Evolutionary conservation across 1,139 yeast species (phyloP), one percentile per base, ranked within the genome.

Genomic region (Geotrichum cucujoidarum): DNA sequence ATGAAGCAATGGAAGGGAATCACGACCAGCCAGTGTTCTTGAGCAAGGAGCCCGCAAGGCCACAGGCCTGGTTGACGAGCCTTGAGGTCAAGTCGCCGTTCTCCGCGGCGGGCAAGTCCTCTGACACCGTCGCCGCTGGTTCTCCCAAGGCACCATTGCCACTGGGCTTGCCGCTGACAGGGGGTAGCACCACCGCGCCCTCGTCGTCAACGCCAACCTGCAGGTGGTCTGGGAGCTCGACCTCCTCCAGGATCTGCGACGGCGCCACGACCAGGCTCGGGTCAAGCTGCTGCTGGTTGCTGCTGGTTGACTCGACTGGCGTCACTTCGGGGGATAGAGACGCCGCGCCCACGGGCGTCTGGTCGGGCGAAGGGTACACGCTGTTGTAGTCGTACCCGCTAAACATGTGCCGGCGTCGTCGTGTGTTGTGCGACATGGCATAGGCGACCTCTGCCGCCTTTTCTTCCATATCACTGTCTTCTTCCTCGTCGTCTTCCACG

Each of bases 371-470:
- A 13, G 11, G 17, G 61, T 84, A 87, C 21, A 87, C 95, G 1
- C 92, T 76, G 62, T 85, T 86, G 65, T 87, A 88, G 67, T 88
- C 95, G 63, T 88, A 88, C 63, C 82, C 81, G 33, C 54, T 40
- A 69, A 85, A 83, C 61, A 81, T 81, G 40, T 95, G 90, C 67
- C 92, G 75, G 55, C 78, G 75, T 52, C 86, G 79, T 58, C 79
- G 77, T 32, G 83, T 81, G 63, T 83, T 83, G 66, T 85, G 95
- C 1, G 90, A 81, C 51, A 81, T 73, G 34, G 89, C 84, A 57
- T 57, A 54, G 5, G 65, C 63, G 18, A 58, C 62, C 17, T 59
- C 53, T 43, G 54, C 55, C 34, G 58, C 57, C 25, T 54, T 55
- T 14, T 53, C 60, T 53, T 70, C 72, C 16, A 76, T 77, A 53